These are phyloP conservation scores for Sporodiniella umbellata DNA, from an alignment of 371 early-diverging fungal species.

Conservation along the genomic window DNA sequence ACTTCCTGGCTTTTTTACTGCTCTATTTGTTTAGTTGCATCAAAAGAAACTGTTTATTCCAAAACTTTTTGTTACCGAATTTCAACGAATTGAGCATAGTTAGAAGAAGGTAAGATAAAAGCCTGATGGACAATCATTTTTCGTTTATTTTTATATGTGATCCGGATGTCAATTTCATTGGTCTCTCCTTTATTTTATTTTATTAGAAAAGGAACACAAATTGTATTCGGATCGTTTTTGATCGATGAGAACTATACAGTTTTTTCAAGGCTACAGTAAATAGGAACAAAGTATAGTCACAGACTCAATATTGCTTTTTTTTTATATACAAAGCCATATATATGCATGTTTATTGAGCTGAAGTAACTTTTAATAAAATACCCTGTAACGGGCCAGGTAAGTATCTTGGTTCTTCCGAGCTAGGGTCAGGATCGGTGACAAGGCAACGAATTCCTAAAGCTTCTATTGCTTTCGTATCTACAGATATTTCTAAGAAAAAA, in stretches of 20 bases:
- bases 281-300: no score
- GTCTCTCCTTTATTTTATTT: neutral
- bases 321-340: neutral
- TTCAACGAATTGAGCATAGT: neutral
- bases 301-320: neutral
- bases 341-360: neutral
- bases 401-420: conserved; percentile 15
- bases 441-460: conserved; percentile 65
- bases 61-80: neutral
- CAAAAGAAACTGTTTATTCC: no score
- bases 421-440: conserved; percentile 19
- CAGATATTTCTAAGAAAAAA: no score
- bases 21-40: neutral
- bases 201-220: no score
- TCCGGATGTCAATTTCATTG: no score
- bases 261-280: no score
- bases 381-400: conserved; percentile 9
- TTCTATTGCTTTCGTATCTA: conserved; percentile 59
- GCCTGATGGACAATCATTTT: no score
- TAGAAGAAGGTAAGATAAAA: neutral
- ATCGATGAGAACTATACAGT: no score
- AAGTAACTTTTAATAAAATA: conserved; percentile 8
- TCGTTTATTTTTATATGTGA: no score
- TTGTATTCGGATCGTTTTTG: no score
- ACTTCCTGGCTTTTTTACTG: conserved; percentile 35